Conservation (phyloP, 495 filamentous ascomycete species). For the Penicillium pancosmium region DNA sequence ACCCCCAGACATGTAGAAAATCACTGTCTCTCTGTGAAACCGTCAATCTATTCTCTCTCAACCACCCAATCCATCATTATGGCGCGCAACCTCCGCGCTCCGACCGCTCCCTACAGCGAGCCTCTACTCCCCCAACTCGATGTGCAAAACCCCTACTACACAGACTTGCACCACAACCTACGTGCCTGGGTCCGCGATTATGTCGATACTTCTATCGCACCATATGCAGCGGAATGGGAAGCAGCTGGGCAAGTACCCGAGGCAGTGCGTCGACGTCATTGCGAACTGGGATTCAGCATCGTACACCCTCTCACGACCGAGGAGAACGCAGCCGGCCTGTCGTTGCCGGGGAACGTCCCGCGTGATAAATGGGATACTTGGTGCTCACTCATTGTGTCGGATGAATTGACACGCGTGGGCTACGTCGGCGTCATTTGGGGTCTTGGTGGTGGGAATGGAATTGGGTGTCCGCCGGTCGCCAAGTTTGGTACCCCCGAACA, state of each 20-base stretch:
- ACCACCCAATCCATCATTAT: conserved; percentile 12
- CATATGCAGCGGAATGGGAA: conserved; percentile 54
- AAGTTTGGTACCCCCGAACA: conserved; percentile 54
- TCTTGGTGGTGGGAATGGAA: conserved; percentile 53
- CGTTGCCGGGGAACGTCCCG: conserved; percentile 43
- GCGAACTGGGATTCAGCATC: conserved; percentile 42
- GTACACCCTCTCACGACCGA: conserved; percentile 39
- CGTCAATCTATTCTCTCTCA: too few relatives aligned
- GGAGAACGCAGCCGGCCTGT: conserved; percentile 36
- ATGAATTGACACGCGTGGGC: conserved; percentile 49
- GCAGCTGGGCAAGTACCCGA: conserved; percentile 46
- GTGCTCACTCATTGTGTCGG: conserved; percentile 48
- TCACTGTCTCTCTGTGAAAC: background rate
- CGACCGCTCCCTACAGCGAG: conserved; percentile 46
- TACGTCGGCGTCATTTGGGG: conserved; percentile 51
- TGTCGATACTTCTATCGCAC: conserved; percentile 46
- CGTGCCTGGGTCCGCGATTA: conserved; percentile 49
- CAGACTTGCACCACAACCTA: conserved; percentile 46
- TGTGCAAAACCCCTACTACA: conserved; percentile 50
- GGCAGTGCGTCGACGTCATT: conserved; percentile 38
- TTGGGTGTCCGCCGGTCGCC: conserved; percentile 57
- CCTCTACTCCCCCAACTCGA: conserved; percentile 44
- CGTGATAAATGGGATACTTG: conserved; percentile 53
- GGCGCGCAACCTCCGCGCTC: conserved; percentile 26
- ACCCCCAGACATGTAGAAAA: background rate